phyloP scores from a whole-genome alignment of 148 eudicot species.

The Euryodendron excelsum region DNA sequence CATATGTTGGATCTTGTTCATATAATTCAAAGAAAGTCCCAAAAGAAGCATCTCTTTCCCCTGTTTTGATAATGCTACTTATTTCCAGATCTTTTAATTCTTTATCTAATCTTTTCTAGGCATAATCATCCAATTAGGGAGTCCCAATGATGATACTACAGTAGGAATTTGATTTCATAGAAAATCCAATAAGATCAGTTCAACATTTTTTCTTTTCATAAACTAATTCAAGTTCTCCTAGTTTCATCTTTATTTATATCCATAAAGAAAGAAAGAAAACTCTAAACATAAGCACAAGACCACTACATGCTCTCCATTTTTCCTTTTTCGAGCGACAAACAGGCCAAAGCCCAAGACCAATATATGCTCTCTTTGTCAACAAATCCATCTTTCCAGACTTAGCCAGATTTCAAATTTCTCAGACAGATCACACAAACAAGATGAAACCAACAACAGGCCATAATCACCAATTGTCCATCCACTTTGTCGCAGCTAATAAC shows the following conservation, averaged over 20 bases:
- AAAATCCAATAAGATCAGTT: no score
- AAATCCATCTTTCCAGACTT: neutral
- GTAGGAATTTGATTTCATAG: no score
- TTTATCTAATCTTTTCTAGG: no score
- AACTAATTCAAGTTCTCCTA: no score
- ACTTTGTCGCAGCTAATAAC: neutral
- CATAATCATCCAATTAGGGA: no score
- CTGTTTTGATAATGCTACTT: no score
- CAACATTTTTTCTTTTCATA: no score
- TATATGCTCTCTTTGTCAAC: neutral
- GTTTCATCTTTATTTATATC: neutral
- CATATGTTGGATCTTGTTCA: no score
- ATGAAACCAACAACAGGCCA: neutral
- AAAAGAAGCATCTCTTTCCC: no score
- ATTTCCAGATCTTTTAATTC: no score
- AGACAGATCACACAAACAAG: neutral
- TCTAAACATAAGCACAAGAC: neutral
- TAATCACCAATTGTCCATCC: neutral
- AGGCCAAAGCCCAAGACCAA: neutral
- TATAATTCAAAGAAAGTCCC: no score
- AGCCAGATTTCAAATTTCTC: constrained; percentile 2
- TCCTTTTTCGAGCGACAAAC: neutral
- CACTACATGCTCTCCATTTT: neutral
- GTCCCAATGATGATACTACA: no score
- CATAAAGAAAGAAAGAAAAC: neutral